phyloP scores from a whole-genome alignment of 1,139 yeast genomes.

The Blastobotrys persicus region DNA sequence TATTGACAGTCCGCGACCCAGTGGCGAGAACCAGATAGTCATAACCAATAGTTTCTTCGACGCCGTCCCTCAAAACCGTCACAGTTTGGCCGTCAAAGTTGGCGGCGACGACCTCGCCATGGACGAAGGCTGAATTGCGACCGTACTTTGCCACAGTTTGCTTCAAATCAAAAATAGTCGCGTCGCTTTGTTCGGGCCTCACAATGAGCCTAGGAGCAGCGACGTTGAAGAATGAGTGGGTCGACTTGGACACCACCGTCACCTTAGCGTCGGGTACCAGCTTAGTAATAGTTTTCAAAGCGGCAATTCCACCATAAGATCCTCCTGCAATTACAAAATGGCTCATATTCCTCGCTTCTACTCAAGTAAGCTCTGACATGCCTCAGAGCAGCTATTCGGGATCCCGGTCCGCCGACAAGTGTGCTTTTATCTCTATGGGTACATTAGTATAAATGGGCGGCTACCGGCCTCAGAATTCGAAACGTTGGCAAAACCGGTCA shows the following conservation, averaged over 20 bases:
- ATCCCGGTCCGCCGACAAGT: neutral
- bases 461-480: no score
- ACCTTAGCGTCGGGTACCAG: constrained; percentile 18
- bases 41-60: constrained; percentile 44
- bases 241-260: constrained; percentile 24
- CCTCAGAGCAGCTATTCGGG: no score
- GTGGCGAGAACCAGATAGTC: constrained; percentile 79
- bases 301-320: constrained; percentile 25
- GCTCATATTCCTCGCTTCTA: neutral
- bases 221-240: constrained; percentile 22
- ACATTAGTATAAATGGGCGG: no score
- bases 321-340: constrained; percentile 30
- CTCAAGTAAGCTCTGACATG: neutral
- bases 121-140: constrained; percentile 21
- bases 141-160: constrained; percentile 19
- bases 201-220: constrained; percentile 31
- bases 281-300: constrained; percentile 21
- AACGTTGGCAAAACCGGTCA: no score
- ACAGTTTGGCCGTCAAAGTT: constrained; percentile 29
- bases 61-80: constrained; percentile 35
- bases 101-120: constrained; percentile 37
- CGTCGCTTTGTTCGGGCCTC: constrained; percentile 23
- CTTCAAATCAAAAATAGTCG: constrained; percentile 21
- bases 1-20: constrained; percentile 67
- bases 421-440: no score